Conservation (phyloP, 805 yeast species). For the Lachancea cidri region DNA sequence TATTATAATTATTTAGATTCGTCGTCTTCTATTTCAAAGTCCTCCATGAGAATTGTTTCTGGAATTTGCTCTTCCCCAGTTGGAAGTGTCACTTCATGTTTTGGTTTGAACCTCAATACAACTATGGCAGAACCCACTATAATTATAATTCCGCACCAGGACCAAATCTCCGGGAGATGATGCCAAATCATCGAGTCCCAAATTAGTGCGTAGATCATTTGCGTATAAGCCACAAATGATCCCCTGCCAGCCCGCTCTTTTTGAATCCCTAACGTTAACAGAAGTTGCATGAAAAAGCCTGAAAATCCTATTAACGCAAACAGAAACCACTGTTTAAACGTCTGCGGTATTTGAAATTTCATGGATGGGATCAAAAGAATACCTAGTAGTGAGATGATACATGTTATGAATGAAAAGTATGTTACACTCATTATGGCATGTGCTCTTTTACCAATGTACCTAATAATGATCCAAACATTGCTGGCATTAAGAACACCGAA, state of each 20-base stretch:
- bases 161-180: constrained; percentile 65
- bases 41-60: constrained; percentile 5
- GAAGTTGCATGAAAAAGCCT: constrained; percentile 79
- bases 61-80: constrained; percentile 6
- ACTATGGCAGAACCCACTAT: constrained; percentile 61
- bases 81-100: constrained; percentile 9
- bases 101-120: constrained; percentile 50
- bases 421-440: constrained; percentile 79
- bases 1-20: constrained; percentile 1
- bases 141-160: constrained; percentile 62
- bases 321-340: constrained; percentile 60
- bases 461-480: constrained; percentile 59
- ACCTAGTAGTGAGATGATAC: constrained; percentile 48
- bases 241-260: constrained; percentile 74
- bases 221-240: constrained; percentile 68
- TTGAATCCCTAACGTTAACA: constrained; percentile 77
- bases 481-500: constrained; percentile 68
- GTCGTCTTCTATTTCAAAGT: constrained; percentile 6
- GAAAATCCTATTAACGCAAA: constrained; percentile 59
- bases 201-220: constrained; percentile 68
- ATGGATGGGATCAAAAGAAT: constrained; percentile 54
- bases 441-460: constrained; percentile 71
- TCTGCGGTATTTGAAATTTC: constrained; percentile 55
- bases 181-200: constrained; percentile 72
- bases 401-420: constrained; percentile 61